Base-by-base conservation (phyloP, 306 rosid genomes). In the Prosopis cineraria region DNA sequence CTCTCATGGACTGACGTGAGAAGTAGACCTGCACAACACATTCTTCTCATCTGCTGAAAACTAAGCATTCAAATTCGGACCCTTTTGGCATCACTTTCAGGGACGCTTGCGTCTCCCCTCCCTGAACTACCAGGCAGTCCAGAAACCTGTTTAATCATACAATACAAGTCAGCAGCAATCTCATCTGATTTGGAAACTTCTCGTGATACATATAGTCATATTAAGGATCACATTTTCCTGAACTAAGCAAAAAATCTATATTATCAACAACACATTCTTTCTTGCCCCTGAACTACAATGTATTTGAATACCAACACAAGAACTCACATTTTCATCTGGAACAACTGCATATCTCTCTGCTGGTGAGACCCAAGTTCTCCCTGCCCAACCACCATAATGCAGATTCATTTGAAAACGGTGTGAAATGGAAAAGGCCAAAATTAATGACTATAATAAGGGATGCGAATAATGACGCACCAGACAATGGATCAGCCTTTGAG, bases 301-400 rank as follows among this genome's bases (percentile, higher is more conserved):
- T 37, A 31, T 4, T 74, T 43, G 16, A 67, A 30, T 80, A 37
- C 40, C 47, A 64, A 40, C 58, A 71, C 27, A 33, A 73, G 59
- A 33, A 79, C 98, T 92, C 85, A 95, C 98, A 60, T 88, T 60
- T 88, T 95, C 98, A 81, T 89, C 98, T 12, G 98, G 98, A 79
- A 95, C 98, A 79, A 95, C 86, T 10, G 98, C 98, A 82, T 95
- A 95, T 91, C 98, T 89, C 87, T 80, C 93, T 5, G 96, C 82
- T 12, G 86, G 91, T 27, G 98, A 88, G 41, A 85, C 81, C 80
- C 83, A 93, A 12, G 83, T 73, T 85, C 86, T 92, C 74, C 97
- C 98, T 95, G 84, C 70, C 58, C 20, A 40, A 17, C 25, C 70
- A 47, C 30, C 39, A 62, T 72, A 31, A 74, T 56, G 69, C 31